Evolutionary conservation across 495 filamentous ascomycete genomes (phyloP), one percentile per base, ranked within the genome.

Genomic region (Xylaria telfairii): DNA sequence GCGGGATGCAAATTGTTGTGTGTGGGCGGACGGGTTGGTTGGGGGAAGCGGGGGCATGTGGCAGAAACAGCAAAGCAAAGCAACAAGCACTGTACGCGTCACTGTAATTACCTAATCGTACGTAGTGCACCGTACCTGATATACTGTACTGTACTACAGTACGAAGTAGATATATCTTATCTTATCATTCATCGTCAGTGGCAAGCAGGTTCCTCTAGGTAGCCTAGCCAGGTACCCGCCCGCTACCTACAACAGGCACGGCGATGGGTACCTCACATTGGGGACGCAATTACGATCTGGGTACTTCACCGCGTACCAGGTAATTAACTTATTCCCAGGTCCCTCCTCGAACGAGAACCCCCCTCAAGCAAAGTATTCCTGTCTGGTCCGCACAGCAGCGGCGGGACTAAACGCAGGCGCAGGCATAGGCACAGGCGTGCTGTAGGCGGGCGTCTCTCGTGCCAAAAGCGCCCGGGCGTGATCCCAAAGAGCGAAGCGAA

Each of bases 1-100:
- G 66, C 53, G 74, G 68, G 72, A 69, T 67, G 69, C 68, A 72
- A 78, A 75, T 74, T 79, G 73, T n/a, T 80, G 77, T 72, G 78
- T 66, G 78, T 76, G 76, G 74, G 67, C 67, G 54, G 54, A 17
- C 30, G 26, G 54, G 28, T 41, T 51, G 67, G 21, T 30, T 66
- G 21, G n/a, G 44, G 7, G 26, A 49, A 63, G 73, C 70, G 75
- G 71, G 32, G 62, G 56, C 13, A 32, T 54, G 41, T 49, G 68
- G 68, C 68, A 73, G 72, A 72, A 72, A 17, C 26, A 1, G 65
- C n/a, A n/a, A n/a, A n/a, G n/a, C n/a, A n/a, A n/a, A n/a, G n/a
- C n/a, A n/a, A n/a, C n/a, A n/a, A n/a, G n/a, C n/a, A n/a, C n/a
- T n/a, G n/a, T n/a, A n/a, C n/a, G 44, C 44, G 44, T 32, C 1